These are phyloP conservation scores for Colletotrichum coccodes DNA, from an alignment of 2,329 filamentous ascomycete species.

Conservation along the genomic window DNA sequence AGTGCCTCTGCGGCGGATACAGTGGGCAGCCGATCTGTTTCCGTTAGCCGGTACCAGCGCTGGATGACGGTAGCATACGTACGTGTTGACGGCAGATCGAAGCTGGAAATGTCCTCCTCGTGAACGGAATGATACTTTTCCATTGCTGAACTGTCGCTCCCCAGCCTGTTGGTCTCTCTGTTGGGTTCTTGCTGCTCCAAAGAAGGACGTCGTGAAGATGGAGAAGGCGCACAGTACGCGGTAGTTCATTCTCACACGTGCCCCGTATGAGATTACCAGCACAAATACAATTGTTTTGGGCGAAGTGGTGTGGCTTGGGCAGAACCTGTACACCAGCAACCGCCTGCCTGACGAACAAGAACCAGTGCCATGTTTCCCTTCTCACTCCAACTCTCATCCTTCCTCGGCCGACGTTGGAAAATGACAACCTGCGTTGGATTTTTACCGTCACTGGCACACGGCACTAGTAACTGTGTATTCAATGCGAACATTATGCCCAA, in stretches of 20 bases:
- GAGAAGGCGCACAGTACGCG: constrained; percentile 13
- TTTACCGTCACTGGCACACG: background rate
- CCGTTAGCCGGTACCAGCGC: constrained; percentile 31
- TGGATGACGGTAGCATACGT: constrained; percentile 39
- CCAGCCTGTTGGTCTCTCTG: background rate
- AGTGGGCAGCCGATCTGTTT: constrained; percentile 79
- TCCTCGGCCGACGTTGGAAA: background rate
- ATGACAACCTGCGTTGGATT: background rate
- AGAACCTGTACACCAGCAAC: background rate
- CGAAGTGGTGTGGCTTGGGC: background rate
- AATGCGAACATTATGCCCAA: background rate
- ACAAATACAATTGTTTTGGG: background rate
- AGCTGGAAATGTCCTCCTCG: constrained; percentile 69
- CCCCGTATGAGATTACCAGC: constrained; percentile 9
- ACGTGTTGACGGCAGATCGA: constrained; percentile 65
- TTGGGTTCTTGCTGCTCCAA: background rate
- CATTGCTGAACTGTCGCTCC: constrained; percentile 21
- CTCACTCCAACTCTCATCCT: background rate
- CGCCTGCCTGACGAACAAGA: background rate
- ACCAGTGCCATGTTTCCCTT: background rate
- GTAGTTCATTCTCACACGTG: background rate
- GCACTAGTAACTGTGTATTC: no score
- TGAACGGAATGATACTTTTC: constrained; percentile 63
- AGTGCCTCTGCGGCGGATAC: constrained; percentile 80
- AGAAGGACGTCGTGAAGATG: background rate